Evolutionary conservation across 1,284 basidiomycete genomes (phyloP), one percentile per base, ranked within the genome.

Genomic region (Austroboletus niveus): DNA sequence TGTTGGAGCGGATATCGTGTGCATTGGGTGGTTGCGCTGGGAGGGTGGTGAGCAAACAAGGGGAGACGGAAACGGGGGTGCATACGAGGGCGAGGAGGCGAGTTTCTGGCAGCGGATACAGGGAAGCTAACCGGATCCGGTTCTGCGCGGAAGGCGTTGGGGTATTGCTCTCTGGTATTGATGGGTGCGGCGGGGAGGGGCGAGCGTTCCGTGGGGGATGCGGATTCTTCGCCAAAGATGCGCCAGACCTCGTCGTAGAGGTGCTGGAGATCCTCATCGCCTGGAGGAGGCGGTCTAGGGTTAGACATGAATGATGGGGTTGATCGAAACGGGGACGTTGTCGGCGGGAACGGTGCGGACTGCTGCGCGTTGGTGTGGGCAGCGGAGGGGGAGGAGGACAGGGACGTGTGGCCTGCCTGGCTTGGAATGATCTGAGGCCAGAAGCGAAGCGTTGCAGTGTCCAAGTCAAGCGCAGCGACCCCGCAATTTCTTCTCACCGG

Each of bases 191-290:
- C 49, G 24, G 39, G 56, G 46, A 46, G 58, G 17, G 59, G 57
- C 9, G 61, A 53, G 35, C 60, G 70, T 45, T 69, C 61, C 35
- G 56, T 31, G 17, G 60, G 53, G 9, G 62, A 54, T 7, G 56
- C 1, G 8, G 65, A 42, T 53, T 80, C 78, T 30, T 80, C 77
- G 32, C 74, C 69, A 62, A 85, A 89, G 45, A 79, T 79, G 30
- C 79, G 80, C 75, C 82, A 82, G 24, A 89, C 85, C 69, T 86
- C 81, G 53, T 86, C 80, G 68, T 88, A 89, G 45, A 89, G 78
- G 56, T 76, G 74, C 57, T 83, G 80, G 8, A 89, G 75, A 61
- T 87, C 85, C 58, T 83, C 82, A 58, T 88, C 85, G 52, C 77
- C 78, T 15, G 82, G 72, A 35, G 70, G 70, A n/a, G 60, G 74